Evolutionary conservation across 176 grass and related monocot species (phyloP).

Genomic region (Chloris gayana): DNA sequence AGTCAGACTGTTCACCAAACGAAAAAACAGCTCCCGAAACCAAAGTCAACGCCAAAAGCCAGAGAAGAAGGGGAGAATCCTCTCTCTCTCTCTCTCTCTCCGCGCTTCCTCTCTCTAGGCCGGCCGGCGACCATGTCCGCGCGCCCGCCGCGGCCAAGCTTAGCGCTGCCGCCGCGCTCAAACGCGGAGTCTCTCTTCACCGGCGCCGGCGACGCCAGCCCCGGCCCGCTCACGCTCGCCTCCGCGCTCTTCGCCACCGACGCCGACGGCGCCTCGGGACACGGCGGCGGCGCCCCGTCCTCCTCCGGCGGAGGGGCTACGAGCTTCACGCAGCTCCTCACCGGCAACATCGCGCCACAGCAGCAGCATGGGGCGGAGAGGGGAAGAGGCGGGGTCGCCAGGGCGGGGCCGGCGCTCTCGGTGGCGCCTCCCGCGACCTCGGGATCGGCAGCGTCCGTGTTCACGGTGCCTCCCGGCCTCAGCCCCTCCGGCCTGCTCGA

Average conservation of each 20-base stretch:
- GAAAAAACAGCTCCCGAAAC: slow-evolving; percentile 13
- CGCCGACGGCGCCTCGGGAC: slow-evolving; percentile 30
- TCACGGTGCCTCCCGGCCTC: slow-evolving; percentile 71
- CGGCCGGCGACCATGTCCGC: slow-evolving; percentile 47
- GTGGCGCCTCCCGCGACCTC: slow-evolving; percentile 32
- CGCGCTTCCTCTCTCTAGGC: neutral
- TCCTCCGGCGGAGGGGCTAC: slow-evolving; percentile 31
- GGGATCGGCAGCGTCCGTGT: slow-evolving; percentile 28
- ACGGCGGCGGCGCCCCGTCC: slow-evolving; percentile 31
- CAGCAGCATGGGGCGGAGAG: slow-evolving; percentile 34
- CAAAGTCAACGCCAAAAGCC: slow-evolving; percentile 43
- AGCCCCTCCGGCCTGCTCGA: slow-evolving; percentile 76
- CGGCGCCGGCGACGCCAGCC: slow-evolving; percentile 63
- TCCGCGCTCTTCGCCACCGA: slow-evolving; percentile 78
- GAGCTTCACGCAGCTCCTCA: slow-evolving; percentile 82
- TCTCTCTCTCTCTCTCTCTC: neutral
- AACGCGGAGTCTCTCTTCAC: slow-evolving; percentile 66
- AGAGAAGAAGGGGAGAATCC: slow-evolving; percentile 14
- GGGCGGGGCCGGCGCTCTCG: slow-evolving; percentile 39
- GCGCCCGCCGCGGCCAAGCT: slow-evolving; percentile 67
- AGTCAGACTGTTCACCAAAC: slow-evolving; percentile 40
- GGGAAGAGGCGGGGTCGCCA: slow-evolving; percentile 34
- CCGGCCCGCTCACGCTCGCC: slow-evolving; percentile 86
- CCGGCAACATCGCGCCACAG: slow-evolving; percentile 51
- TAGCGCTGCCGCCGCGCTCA: slow-evolving; percentile 69